Conservation (phyloP, 1,139 yeast genomes). For the Nadsonia starkeyi-henricii region DNA sequence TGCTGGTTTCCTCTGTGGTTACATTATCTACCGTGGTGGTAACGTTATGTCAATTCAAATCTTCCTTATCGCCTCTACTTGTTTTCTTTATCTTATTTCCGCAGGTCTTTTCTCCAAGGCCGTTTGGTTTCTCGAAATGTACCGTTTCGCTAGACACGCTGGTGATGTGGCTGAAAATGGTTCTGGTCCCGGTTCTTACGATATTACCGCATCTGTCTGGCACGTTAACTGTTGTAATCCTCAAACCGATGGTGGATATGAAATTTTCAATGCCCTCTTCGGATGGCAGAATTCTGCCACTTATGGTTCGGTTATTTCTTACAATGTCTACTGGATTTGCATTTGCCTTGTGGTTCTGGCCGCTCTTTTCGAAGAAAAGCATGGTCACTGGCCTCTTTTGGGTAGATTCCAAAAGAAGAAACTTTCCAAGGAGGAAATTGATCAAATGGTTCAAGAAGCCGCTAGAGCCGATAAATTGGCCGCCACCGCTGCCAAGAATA, state of each 20-base stretch:
- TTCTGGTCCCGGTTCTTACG: slow-evolving; percentile 85
- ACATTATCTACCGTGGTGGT: slow-evolving; percentile 59
- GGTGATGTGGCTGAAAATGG: slow-evolving; percentile 86
- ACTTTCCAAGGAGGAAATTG: slow-evolving; percentile 88
- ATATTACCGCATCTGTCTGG: slow-evolving; percentile 65
- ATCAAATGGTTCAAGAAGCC: slow-evolving; percentile 92
- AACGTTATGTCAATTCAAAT: slow-evolving; percentile 50
- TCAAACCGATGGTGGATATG: slow-evolving; percentile 81
- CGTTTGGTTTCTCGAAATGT: slow-evolving; percentile 69
- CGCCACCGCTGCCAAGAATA: neutral
- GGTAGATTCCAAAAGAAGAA: slow-evolving; percentile 5
- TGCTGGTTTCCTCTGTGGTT: slow-evolving; percentile 61
- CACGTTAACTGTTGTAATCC: slow-evolving; percentile 94
- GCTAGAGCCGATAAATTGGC: slow-evolving; percentile 17
- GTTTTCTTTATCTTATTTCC: slow-evolving; percentile 68
- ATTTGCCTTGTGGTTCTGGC: slow-evolving; percentile 40
- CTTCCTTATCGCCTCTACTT: slow-evolving; percentile 67
- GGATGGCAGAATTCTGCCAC: slow-evolving; percentile 94
- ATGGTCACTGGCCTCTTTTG: slow-evolving; percentile 42
- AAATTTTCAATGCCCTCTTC: slow-evolving; percentile 69
- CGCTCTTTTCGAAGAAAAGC: slow-evolving; percentile 61
- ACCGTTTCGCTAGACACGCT: slow-evolving; percentile 44
- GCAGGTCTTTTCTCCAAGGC: slow-evolving; percentile 87
- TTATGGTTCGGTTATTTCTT: slow-evolving; percentile 70
- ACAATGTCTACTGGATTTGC: slow-evolving; percentile 69